phyloP scores from a whole-genome alignment of 164 flowering plant species.

The Vitis cinerea region DNA sequence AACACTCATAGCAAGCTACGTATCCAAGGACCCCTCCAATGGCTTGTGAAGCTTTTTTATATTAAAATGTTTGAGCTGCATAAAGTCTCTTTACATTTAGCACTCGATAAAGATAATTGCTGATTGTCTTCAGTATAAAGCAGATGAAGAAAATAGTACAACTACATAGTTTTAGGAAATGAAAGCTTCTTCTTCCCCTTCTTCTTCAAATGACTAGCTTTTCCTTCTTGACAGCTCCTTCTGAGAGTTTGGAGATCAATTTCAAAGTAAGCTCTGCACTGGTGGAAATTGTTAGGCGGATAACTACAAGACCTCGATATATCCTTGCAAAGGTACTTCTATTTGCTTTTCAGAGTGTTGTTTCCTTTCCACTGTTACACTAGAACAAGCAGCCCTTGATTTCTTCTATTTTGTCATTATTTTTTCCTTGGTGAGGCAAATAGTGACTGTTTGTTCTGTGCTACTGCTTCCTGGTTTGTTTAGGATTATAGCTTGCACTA shows the following conservation, averaged over 20 bases:
- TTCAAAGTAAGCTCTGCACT: conserved; percentile 93
- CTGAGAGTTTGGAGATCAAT: conserved; percentile 90
- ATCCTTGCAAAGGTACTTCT: conserved; percentile 90
- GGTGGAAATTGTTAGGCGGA: conserved; percentile 83
- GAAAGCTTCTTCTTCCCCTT: neutral
- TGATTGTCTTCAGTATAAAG: neutral
- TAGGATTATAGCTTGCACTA: too few species aligned
- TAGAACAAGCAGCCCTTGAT: neutral
- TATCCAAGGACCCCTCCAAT: neutral
- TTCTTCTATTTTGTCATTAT: neutral
- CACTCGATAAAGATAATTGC: neutral
- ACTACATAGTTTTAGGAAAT: neutral
- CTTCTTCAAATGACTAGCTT: neutral
- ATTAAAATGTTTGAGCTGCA: neutral
- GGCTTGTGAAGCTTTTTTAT: neutral
- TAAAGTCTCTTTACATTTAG: neutral
- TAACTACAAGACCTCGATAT: conserved; percentile 82
- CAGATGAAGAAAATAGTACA: neutral
- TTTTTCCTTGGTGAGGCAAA: neutral
- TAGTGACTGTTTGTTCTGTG: neutral
- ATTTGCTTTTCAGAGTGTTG: neutral
- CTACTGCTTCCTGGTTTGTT: neutral
- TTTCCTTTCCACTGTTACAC: neutral
- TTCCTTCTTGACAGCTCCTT: conserved; percentile 59
- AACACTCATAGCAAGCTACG: too few species aligned